These are phyloP conservation scores for Nepenthes alata DNA, from an alignment of 179 eudicot genomes.

Conservation along the genomic window DNA sequence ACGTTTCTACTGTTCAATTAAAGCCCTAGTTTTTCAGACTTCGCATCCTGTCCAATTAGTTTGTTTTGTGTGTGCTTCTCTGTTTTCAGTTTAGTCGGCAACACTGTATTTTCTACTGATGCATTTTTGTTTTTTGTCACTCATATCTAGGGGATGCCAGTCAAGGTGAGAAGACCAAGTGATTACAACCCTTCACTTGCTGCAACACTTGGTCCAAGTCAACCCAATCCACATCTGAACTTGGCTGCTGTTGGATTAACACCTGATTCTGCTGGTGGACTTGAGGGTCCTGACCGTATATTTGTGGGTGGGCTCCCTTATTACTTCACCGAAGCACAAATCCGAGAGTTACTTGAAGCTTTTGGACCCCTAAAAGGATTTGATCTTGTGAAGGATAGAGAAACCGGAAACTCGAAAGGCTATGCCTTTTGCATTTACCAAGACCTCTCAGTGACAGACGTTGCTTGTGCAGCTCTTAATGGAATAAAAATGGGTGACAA, in stretches of 20 bases:
- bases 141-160: slow-evolving; percentile 29
- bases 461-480: slow-evolving; percentile 46
- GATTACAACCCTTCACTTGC: slow-evolving; percentile 48
- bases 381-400: slow-evolving; percentile 48
- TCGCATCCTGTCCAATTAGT: neutral
- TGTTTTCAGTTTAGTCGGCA: neutral
- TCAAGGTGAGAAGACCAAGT: slow-evolving; percentile 47
- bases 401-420: slow-evolving; percentile 49
- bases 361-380: slow-evolving; percentile 44
- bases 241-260: slow-evolving; percentile 42
- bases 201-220: slow-evolving; percentile 49
- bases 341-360: slow-evolving; percentile 38
- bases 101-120: neutral
- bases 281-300: slow-evolving; percentile 49
- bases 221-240: slow-evolving; percentile 44
- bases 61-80: neutral
- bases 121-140: neutral
- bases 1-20: no score
- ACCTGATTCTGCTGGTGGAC: slow-evolving; percentile 42
- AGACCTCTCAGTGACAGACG: slow-evolving; percentile 39
- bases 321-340: slow-evolving; percentile 41
- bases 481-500: slow-evolving; percentile 53
- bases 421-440: slow-evolving; percentile 45
- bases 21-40: no score
- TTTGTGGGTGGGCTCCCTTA: slow-evolving; percentile 49